A percentile compares a stretch with the other conserved stretches of the same genome.
Evolutionary conservation across 768 basidiomycete species (phyloP).

Genomic region (Pleurotus sapidus): DNA sequence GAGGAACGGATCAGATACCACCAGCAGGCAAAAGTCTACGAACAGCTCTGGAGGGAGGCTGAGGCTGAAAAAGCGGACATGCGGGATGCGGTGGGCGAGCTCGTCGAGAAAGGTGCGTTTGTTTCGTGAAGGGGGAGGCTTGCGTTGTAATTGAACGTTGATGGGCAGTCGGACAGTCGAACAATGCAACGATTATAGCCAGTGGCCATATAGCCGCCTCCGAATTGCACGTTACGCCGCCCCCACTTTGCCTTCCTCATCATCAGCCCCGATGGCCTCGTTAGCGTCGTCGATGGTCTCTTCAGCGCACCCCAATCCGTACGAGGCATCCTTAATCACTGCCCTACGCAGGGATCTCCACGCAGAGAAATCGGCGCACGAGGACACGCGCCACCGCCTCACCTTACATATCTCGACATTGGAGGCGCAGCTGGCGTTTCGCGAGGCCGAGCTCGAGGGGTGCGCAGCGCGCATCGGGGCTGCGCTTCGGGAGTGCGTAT

Average conservation of each 20-base stretch:
- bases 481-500: background rate
- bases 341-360: slow-evolving; percentile 40
- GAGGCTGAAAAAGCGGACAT: slow-evolving; percentile 51
- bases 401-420: slow-evolving; percentile 41
- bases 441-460: slow-evolving; percentile 54
- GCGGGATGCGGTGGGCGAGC: slow-evolving; percentile 46
- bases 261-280: slow-evolving; percentile 12
- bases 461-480: slow-evolving; percentile 16
- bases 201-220: slow-evolving; percentile 46
- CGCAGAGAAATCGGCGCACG: slow-evolving; percentile 40
- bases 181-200: slow-evolving; percentile 37
- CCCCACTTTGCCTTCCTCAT: slow-evolving; percentile 1
- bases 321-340: slow-evolving; percentile 42
- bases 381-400: slow-evolving; percentile 32
- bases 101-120: slow-evolving; percentile 60
- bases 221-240: slow-evolving; percentile 25
- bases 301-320: slow-evolving; percentile 15
- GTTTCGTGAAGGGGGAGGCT: background rate
- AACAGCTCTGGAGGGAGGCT: slow-evolving; percentile 1
- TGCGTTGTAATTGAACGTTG: background rate
- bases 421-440: slow-evolving; percentile 50
- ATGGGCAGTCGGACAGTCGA: slow-evolving; percentile 33
- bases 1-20: slow-evolving; percentile 1
- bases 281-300: slow-evolving; percentile 2
- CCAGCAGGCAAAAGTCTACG: slow-evolving; percentile 7